Conservation (phyloP, 768 basidiomycete genomes). For the Tylopilus rubrobrunneus region DNA sequence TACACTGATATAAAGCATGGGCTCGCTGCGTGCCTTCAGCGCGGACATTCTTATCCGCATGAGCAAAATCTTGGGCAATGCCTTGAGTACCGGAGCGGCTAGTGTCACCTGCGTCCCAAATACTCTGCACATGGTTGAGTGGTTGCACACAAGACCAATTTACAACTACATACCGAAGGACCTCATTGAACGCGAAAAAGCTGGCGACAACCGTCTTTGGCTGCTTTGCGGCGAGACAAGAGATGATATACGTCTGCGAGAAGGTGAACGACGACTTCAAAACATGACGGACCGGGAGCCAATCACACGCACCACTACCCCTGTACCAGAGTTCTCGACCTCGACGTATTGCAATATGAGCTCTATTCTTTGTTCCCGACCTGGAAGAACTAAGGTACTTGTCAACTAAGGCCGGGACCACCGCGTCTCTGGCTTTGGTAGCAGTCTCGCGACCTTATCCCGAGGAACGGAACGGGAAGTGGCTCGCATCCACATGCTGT, state of each 20-base stretch:
- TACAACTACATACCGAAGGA: constrained; percentile 60
- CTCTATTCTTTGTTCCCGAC: constrained; percentile 84
- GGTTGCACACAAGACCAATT: background rate
- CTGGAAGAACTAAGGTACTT: constrained; percentile 92
- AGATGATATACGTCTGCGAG: too few species aligned
- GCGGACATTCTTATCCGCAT: constrained; percentile 93
- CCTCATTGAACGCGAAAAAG: constrained; percentile 65
- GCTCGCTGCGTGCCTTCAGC: constrained; percentile 84
- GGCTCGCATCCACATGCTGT: too few species aligned
- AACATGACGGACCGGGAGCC: constrained; percentile 62
- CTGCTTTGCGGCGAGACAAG: too few species aligned
- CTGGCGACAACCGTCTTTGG: too few species aligned
- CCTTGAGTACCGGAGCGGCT: constrained; percentile 74
- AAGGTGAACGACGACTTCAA: background rate
- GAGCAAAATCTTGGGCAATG: constrained; percentile 87
- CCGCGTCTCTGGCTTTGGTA: constrained; percentile 71
- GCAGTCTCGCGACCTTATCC: constrained; percentile 83
- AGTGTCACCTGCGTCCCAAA: constrained; percentile 79
- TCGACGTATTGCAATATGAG: constrained; percentile 88
- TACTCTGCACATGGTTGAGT: constrained; percentile 39
- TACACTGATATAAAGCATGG: constrained; percentile 77
- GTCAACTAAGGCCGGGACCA: constrained; percentile 91
- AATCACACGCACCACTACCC: constrained; percentile 75
- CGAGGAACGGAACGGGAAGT: constrained; percentile 25
- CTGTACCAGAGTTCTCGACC: constrained; percentile 91